A percentile compares a stretch with the other conserved stretches of the same genome.
phyloP scores from a whole-genome alignment of 805 yeast species.

The Cyberlindnera petersonii region DNA sequence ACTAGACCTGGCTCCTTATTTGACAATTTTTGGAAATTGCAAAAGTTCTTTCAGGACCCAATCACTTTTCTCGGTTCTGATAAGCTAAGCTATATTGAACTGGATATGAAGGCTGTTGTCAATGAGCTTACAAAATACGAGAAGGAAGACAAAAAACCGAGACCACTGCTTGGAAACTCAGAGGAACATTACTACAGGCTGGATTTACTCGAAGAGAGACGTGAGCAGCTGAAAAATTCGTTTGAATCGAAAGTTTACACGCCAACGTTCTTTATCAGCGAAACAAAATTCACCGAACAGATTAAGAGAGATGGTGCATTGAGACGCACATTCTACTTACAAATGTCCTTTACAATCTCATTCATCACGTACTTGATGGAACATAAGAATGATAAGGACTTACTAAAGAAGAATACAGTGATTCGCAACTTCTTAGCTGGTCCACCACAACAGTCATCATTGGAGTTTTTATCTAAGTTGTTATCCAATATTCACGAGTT shows the following conservation, averaged over 20 bases:
- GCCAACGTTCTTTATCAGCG: slow-evolving; percentile 18
- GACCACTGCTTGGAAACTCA: neutral
- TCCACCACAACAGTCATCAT: neutral
- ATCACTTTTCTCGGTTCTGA: neutral
- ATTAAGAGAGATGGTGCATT: slow-evolving; percentile 15
- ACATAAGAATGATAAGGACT: neutral
- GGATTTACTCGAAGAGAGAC: neutral
- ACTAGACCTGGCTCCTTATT: neutral
- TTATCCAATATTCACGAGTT: neutral
- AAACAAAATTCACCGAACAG: slow-evolving; percentile 16
- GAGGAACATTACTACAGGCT: neutral
- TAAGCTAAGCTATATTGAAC: neutral
- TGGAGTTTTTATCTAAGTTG: neutral
- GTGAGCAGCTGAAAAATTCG: slow-evolving; percentile 9
- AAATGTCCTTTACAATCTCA: slow-evolving; percentile 6
- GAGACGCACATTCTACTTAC: slow-evolving; percentile 17
- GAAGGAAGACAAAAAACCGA: neutral
- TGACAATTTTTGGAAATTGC: slow-evolving; percentile 20
- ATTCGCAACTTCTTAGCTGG: neutral
- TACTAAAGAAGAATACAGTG: slow-evolving; percentile 1
- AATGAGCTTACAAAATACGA: neutral
- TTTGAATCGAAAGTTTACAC: slow-evolving; percentile 17
- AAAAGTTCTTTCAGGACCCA: slow-evolving; percentile 21
- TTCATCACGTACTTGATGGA: slow-evolving; percentile 3
- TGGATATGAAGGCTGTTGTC: neutral